phyloP scores from a whole-genome alignment of 2,329 filamentous ascomycete species.

The Talaromyces albobiverticillius region DNA sequence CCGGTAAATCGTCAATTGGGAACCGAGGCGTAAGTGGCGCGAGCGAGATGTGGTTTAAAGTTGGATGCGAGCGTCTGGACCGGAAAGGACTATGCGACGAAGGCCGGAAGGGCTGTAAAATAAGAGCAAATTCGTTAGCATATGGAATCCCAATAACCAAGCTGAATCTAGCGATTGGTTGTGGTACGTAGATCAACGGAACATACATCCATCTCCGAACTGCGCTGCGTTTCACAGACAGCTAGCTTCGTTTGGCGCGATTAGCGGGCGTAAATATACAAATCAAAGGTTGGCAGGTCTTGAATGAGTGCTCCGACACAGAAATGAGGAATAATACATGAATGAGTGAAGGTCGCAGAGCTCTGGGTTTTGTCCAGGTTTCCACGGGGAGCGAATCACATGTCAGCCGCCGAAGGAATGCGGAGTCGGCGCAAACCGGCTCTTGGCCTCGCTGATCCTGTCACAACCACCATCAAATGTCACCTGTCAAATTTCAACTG shows the following conservation, averaged over 20 bases:
- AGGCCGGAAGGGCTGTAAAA: conserved; percentile 12
- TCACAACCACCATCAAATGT: too few species aligned
- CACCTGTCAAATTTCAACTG: not conserved
- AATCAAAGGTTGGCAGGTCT: not conserved
- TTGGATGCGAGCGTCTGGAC: conserved; percentile 56
- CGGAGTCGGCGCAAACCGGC: conserved; percentile 3
- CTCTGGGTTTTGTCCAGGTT: not conserved
- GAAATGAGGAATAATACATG: too few species aligned
- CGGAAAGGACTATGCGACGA: conserved; percentile 29
- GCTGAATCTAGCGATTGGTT: too few species aligned
- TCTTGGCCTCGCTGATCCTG: not conserved
- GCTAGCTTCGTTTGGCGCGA: not conserved
- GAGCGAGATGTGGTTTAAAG: conserved; percentile 59
- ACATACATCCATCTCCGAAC: conserved; percentile 8
- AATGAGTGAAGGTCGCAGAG: not conserved
- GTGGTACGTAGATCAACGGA: not conserved
- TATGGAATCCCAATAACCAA: not conserved
- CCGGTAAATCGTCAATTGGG: conserved; percentile 47
- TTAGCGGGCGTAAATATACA: not conserved
- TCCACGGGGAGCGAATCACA: conserved; percentile 7
- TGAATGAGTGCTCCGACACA: not conserved
- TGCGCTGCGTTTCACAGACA: not conserved
- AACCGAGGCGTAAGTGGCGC: conserved; percentile 57
- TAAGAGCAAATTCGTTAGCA: not conserved
- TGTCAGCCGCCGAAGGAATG: conserved; percentile 12